These are phyloP conservation scores for Rhododendron williamsianum DNA, from an alignment of 148 eudicot genomes.

Conservation along the genomic window DNA sequence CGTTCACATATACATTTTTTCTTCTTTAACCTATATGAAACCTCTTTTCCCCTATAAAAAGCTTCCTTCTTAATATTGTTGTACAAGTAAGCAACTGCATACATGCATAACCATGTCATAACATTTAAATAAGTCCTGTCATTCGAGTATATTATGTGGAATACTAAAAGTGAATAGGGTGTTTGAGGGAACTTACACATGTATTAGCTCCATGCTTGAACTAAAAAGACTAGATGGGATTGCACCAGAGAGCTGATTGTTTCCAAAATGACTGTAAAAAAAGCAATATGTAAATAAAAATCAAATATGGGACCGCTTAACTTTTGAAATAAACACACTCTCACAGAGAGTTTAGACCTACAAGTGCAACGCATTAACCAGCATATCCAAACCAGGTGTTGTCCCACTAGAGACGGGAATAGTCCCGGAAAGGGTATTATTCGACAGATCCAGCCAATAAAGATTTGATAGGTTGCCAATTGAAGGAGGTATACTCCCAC, in stretches of 20 bases:
- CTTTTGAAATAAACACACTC: not conserved
- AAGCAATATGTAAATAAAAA: not conserved
- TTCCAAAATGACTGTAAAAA: constrained; percentile 65
- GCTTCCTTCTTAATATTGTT: not conserved
- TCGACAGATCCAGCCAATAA: constrained; percentile 68
- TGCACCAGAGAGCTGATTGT: constrained; percentile 65
- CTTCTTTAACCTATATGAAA: not conserved
- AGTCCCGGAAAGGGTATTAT: constrained; percentile 49
- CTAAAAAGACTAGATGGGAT: constrained; percentile 54
- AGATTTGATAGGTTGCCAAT: constrained; percentile 53
- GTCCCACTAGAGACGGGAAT: constrained; percentile 56
- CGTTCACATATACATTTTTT: not conserved
- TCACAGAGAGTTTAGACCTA: constrained; percentile 23
- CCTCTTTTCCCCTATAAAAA: not conserved
- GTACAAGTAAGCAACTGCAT: constrained; percentile 21
- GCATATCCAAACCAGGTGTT: constrained; percentile 60
- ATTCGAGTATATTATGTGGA: not conserved
- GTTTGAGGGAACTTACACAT: constrained; percentile 53
- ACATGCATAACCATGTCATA: not conserved
- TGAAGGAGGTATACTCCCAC: constrained; percentile 43
- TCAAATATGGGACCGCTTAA: not conserved
- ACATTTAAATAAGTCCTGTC: not conserved
- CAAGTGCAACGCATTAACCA: constrained; percentile 62
- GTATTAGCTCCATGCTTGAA: constrained; percentile 59
- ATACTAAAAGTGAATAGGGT: not conserved